Percentiles rank a stretch among this genome's conserved stretches.
Evolutionary conservation across 495 filamentous ascomycete genomes (phyloP).

Genomic region (Trichocladium antarcticum): DNA sequence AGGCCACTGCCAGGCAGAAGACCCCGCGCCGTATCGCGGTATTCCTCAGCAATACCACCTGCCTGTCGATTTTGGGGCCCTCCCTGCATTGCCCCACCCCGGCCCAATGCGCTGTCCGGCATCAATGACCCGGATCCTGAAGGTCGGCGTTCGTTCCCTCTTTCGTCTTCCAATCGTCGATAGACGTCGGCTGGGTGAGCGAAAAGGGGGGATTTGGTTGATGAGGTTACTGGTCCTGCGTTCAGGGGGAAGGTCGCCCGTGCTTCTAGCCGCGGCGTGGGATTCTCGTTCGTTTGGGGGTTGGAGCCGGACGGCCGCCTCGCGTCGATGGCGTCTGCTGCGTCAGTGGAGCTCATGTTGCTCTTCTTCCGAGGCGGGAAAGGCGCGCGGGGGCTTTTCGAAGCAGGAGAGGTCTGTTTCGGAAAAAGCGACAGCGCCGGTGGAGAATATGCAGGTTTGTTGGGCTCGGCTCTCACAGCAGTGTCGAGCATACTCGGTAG

Average conservation of each 20-base stretch:
- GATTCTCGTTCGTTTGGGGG: neutral
- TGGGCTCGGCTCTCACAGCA: neutral
- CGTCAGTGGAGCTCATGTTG: too few relatives aligned
- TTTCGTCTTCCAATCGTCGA: constrained; percentile 58
- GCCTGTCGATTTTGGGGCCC: neutral
- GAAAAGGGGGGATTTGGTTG: constrained; percentile 47
- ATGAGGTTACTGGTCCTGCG: constrained; percentile 14
- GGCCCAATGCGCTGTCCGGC: constrained; percentile 26
- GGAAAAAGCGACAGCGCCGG: too few relatives aligned
- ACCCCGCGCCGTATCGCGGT: constrained; percentile 15
- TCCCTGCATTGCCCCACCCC: neutral
- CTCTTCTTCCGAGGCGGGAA: too few relatives aligned
- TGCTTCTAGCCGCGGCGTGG: constrained; percentile 22
- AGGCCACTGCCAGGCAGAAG: constrained; percentile 28
- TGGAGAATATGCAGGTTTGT: neutral
- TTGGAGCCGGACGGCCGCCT: constrained; percentile 11
- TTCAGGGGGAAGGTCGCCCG: constrained; percentile 29
- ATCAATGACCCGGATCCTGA: constrained; percentile 44
- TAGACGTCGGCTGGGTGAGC: constrained; percentile 74
- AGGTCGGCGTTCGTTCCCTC: constrained; percentile 42
- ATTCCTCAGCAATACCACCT: neutral
- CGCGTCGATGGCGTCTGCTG: constrained; percentile 1
- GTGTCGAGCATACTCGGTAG: neutral
- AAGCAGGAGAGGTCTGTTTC: too few relatives aligned
- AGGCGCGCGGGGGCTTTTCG: too few relatives aligned